Percentiles rank a stretch among this genome's conserved stretches.
Evolutionary conservation across 129 eudicot genomes (phyloP).

Genomic region (Artemisia argyi): DNA sequence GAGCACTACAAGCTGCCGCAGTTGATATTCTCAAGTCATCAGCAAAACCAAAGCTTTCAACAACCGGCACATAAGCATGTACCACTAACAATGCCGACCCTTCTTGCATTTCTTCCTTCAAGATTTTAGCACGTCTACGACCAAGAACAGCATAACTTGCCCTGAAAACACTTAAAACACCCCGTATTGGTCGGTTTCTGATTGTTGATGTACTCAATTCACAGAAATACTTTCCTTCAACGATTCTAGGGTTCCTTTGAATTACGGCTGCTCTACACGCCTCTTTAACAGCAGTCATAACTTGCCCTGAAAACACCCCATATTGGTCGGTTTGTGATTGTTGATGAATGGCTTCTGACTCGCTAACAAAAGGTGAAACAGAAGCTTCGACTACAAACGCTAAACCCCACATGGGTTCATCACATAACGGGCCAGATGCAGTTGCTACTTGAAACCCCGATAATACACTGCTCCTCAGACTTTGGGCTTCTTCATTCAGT

Average conservation of each 20-base stretch:
- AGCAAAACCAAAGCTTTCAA: conserved; percentile 90
- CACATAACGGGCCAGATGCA: conserved; percentile 90
- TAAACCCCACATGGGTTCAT: conserved; percentile 99
- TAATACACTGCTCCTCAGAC: conserved; percentile 74
- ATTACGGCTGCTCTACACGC: conserved; percentile 81
- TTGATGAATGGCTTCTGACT: conserved; percentile 38
- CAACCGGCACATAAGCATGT: conserved; percentile 90
- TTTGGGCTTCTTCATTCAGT: conserved; percentile 63
- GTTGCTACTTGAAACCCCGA: conserved; percentile 97
- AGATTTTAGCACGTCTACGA: conserved; percentile 79
- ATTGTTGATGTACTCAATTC: conserved; percentile 78
- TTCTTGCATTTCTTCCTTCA: conserved; percentile 98
- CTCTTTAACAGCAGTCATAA: conserved; percentile 93
- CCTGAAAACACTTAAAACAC: conserved; percentile 72
- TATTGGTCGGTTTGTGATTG: conserved; percentile 55
- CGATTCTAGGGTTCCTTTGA: conserved; percentile 82
- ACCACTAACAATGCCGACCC: conserved; percentile 89
- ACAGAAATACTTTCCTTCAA: conserved; percentile 85
- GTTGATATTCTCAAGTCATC: conserved; percentile 93
- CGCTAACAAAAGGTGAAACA: conserved; percentile 45
- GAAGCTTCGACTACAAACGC: conserved; percentile 76
- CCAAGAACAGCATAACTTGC: conserved; percentile 77
- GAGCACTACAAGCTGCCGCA: conserved; percentile 90
- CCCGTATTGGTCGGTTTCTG: conserved; percentile 64
- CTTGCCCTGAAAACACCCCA: conserved; percentile 89